Conservation (phyloP, 2,329 filamentous ascomycete species). For the Pseudocercospora cruenta region DNA sequence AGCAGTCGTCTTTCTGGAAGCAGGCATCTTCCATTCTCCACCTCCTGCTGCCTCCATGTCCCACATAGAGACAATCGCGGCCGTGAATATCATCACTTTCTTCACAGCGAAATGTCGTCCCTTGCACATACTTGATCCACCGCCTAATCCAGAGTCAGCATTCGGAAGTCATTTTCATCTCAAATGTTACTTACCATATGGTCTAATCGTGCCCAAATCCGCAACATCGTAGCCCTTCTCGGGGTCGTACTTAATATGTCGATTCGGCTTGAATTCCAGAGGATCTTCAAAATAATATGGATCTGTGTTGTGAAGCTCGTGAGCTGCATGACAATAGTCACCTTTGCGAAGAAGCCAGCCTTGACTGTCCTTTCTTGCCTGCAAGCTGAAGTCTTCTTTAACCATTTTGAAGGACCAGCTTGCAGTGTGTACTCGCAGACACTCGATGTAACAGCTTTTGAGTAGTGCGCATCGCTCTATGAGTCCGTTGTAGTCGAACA, state of each 20-base stretch:
- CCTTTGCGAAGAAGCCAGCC: conserved; percentile 39
- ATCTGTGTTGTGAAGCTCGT: conserved; percentile 42
- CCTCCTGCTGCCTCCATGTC: conserved; percentile 54
- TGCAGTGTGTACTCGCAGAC: conserved; percentile 40
- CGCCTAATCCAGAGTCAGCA: conserved; percentile 37
- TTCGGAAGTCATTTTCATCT: neutral
- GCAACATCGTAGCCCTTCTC: conserved; percentile 31
- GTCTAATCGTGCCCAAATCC: conserved; percentile 49
- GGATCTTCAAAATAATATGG: conserved; percentile 39
- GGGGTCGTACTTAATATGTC: conserved; percentile 39
- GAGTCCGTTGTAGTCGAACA: conserved; percentile 39
- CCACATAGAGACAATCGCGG: conserved; percentile 60
- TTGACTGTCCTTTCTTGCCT: conserved; percentile 39
- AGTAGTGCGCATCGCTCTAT: conserved; percentile 39
- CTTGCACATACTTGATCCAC: conserved; percentile 53
- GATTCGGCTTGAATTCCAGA: conserved; percentile 36
- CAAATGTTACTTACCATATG: conserved; percentile 43
- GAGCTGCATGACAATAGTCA: conserved; percentile 40
- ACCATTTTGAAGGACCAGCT: conserved; percentile 42
- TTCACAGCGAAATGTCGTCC: conserved; percentile 55
- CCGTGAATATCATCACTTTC: conserved; percentile 55
- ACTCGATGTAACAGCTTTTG: conserved; percentile 44
- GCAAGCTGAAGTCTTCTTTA: conserved; percentile 39
- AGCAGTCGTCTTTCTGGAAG: conserved; percentile 50
- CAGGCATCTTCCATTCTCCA: conserved; percentile 56